A percentile compares a stretch with the other conserved stretches of the same genome.
Conservation (phyloP, 192 early-diverging fungal species). For the Paraglomus brasilianum region DNA sequence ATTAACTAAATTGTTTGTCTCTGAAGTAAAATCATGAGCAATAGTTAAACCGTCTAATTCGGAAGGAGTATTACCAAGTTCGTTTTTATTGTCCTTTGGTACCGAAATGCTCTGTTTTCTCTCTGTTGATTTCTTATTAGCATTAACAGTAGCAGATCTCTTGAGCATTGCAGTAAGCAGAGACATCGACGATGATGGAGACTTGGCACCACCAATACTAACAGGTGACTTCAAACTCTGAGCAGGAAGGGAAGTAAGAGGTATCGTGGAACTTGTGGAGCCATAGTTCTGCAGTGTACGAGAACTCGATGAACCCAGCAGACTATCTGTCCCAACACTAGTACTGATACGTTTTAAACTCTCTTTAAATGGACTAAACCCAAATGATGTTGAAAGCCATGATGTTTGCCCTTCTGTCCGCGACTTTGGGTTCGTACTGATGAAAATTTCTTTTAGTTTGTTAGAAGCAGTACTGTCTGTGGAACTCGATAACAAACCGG, state of each 20-base stretch:
- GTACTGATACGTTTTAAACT: background rate
- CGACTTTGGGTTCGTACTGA: background rate
- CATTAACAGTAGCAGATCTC: too few relatives aligned
- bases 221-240: background rate
- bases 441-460: slow-evolving; percentile 9
- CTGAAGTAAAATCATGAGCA: too few relatives aligned
- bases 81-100: too few relatives aligned
- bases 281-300: background rate
- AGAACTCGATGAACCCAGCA: background rate
- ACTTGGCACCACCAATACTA: too few relatives aligned
- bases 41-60: too few relatives aligned
- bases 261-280: background rate
- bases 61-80: too few relatives aligned
- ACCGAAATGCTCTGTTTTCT: too few relatives aligned
- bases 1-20: too few relatives aligned
- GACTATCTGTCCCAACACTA: background rate
- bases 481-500: background rate
- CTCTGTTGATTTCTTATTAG: too few relatives aligned
- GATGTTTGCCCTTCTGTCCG: background rate
- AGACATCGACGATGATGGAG: slow-evolving; percentile 15
- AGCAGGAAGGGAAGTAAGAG: background rate
- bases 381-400: slow-evolving; percentile 1
- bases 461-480: slow-evolving; percentile 17
- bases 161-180: slow-evolving; percentile 21
- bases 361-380: slow-evolving; percentile 1